Conservation (phyloP, 1,139 yeast genomes). For the Lodderomyces orthopsilosis region DNA sequence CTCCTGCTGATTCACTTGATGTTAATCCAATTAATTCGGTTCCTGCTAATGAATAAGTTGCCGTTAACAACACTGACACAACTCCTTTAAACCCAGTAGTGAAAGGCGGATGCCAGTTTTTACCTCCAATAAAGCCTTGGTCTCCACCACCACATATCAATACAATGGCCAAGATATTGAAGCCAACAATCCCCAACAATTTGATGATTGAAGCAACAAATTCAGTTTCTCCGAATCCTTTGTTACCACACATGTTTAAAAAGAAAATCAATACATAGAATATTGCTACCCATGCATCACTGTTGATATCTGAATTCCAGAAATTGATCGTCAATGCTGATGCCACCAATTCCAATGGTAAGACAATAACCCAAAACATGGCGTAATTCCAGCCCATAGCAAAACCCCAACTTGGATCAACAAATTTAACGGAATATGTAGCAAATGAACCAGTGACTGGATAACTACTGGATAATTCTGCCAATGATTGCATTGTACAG, state of each 20-base stretch:
- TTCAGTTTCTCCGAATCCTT: constrained; percentile 69
- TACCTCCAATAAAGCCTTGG: constrained; percentile 54
- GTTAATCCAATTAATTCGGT: constrained; percentile 45
- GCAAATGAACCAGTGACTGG: constrained; percentile 75
- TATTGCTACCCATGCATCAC: constrained; percentile 68
- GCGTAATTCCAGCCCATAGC: constrained; percentile 73
- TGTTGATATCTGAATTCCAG: constrained; percentile 56
- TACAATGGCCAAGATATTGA: constrained; percentile 66
- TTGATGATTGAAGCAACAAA: constrained; percentile 59
- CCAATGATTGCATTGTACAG: constrained; percentile 66
- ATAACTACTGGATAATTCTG: constrained; percentile 64
- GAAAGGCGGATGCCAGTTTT: constrained; percentile 59
- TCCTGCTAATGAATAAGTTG: constrained; percentile 45
- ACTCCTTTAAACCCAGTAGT: constrained; percentile 60
- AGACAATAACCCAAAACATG: constrained; percentile 64
- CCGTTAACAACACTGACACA: constrained; percentile 39
- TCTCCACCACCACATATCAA: constrained; percentile 65
- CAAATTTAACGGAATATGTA: constrained; percentile 61
- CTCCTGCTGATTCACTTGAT: constrained; percentile 35
- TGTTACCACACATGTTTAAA: constrained; percentile 59
- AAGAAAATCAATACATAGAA: constrained; percentile 56
- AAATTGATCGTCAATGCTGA: constrained; percentile 64
- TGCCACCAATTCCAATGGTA: constrained; percentile 72
- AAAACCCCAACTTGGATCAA: constrained; percentile 73
- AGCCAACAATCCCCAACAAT: constrained; percentile 62